Base-by-base conservation (phyloP, 768 basidiomycete species). In the Krasilnikovozyma curviuscula region DNA sequence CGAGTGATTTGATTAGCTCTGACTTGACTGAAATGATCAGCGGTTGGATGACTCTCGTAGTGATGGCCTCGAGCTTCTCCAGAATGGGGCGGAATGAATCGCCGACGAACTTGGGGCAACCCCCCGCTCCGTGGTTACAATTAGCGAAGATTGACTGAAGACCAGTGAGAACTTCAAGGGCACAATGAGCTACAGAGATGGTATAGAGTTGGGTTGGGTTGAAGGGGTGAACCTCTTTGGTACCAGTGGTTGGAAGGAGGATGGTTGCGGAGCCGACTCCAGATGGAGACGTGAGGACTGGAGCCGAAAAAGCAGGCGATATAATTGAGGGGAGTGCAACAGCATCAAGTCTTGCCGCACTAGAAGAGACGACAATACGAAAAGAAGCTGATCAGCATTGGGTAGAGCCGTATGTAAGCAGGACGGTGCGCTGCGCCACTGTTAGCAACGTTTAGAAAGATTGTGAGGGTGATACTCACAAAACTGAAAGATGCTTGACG, bases 401-500 rank as follows among this genome's bases (percentile, higher is more conserved):
- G n/a, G n/a, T 31, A 31, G 29, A 40, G 27, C 5, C 30, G 38
- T 8, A 31, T 39, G 18, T 25, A 45, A 45, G 19, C 13, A 45
- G 16, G 32, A 32, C 16, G 10, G n/a, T n/a, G n/a, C n/a, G n/a
- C n/a, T n/a, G n/a, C n/a, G n/a, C n/a, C n/a, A n/a, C n/a, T n/a
- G n/a, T n/a, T n/a, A n/a, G n/a, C n/a, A n/a, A n/a, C n/a, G n/a
- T n/a, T n/a, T 24, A 7, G 34, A 25, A 38, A 24, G 34, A 37
- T 6, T 37, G 16, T 37, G 18, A 30, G 24, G 12, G 27, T 24
- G 31, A 31, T 8, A 45, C 50, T 52, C 41, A 52, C 50, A 52
- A 47, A 24, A 52, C 50, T 28, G 50, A 52, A 14, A 52, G 41
- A 40, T 52, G 45, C 46, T 52, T 52, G 46, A 52, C 50, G 12